Base-by-base conservation (phyloP, 495 filamentous ascomycete genomes). In the Xylaria telfairii region DNA sequence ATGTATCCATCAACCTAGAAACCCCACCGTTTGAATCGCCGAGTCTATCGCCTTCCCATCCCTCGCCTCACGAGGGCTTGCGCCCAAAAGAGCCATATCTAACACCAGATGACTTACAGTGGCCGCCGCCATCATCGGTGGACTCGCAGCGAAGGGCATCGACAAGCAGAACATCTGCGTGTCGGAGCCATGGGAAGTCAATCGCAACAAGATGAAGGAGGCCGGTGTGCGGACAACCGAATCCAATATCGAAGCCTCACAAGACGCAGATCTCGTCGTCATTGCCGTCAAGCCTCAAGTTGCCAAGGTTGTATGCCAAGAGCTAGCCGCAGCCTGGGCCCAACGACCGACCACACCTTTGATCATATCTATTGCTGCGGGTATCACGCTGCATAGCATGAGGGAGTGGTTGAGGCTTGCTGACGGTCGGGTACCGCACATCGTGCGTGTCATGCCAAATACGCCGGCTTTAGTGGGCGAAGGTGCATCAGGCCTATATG, bases 131-230 rank as follows among this genome's bases (percentile, higher is more conserved):
- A 81, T 81, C 60, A 81, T 81, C 67, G 75, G 78, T 24, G 79
- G 79, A 30, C 78, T 81, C 10, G 57, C 75, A 1, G 69, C 72
- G 30, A 76, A 79, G 60, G 78, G 78, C 67, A 78, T 79, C 63
- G 47, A 72, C 62, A 79, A 76, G 68, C 63, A 76, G 53, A 86
- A 87, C 74, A 83, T 88, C 80, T 76, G 34, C 70, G 79, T 81
- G 26, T 76, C 79, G 5, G 79, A 80, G 67, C 79, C 79, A 7
- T 79, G 77, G 75, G 78, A 80, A 9, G 77, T 75, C 60, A 79
- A 76, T 65, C 74, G 78, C 49, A 73, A 76, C 15, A 79, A 79
- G 74, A 79, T 80, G 69, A 47, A 34, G 13, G 77, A 76, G 1
- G 53, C 69, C n/a, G 77, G 78, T 7, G 78, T 77, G 65, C 74